phyloP scores from a whole-genome alignment of 495 filamentous ascomycete genomes.

The Evansstolkia leycettana region DNA sequence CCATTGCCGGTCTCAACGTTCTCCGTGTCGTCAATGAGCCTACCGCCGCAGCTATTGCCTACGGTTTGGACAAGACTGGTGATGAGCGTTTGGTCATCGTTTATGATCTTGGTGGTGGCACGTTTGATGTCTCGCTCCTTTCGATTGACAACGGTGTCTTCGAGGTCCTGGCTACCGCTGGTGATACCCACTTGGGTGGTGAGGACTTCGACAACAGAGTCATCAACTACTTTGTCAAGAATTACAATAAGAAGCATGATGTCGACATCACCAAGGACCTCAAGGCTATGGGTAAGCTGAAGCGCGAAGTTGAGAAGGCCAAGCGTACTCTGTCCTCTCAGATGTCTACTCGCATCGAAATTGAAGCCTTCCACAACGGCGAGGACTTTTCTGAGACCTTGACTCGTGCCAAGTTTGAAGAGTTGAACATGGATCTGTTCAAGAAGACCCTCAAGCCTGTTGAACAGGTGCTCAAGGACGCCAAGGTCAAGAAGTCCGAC shows the following conservation, averaged over 20 bases:
- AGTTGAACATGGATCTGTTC: conserved; percentile 97
- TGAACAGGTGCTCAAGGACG: conserved; percentile 90
- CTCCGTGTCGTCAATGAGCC: conserved; percentile 96
- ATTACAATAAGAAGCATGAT: conserved; percentile 97
- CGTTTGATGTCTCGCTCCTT: conserved; percentile 98
- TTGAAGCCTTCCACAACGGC: conserved; percentile 94
- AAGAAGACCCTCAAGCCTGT: conserved; percentile 98
- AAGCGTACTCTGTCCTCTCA: conserved; percentile 98
- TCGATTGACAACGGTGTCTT: conserved; percentile 97
- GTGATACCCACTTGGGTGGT: conserved; percentile 99
- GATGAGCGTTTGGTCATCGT: conserved; percentile 88
- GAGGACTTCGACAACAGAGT: conserved; percentile 99
- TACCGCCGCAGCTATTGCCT: conserved; percentile 78
- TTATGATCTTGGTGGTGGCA: conserved; percentile 99
- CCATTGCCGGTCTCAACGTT: conserved; percentile 89
- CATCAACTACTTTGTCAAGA: conserved; percentile 95
- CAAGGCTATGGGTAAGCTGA: conserved; percentile 99
- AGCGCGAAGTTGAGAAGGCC: conserved; percentile 99
- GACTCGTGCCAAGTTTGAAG: conserved; percentile 98
- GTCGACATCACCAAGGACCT: conserved; percentile 88
- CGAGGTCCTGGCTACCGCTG: conserved; percentile 94
- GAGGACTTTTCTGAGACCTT: conserved; percentile 98
- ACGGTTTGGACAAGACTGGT: conserved; percentile 76
- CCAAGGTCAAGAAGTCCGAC: conserved; percentile 79
- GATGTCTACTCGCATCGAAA: conserved; percentile 96